These are phyloP conservation scores for Ophiocordyceps robertsii DNA, from an alignment of 2,329 filamentous ascomycete genomes.

Conservation along the genomic window DNA sequence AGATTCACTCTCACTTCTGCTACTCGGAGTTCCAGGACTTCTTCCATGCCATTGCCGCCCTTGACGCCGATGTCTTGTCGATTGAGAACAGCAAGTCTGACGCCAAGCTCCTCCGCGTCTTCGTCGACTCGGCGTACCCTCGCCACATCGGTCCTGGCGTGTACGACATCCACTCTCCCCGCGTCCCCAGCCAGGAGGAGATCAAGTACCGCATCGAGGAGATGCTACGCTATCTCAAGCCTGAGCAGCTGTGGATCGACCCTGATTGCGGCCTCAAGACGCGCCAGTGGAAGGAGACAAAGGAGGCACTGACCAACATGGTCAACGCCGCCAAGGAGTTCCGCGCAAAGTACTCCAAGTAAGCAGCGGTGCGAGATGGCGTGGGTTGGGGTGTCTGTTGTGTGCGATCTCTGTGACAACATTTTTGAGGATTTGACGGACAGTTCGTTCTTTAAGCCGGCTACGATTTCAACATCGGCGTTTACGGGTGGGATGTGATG, in stretches of 20 bases:
- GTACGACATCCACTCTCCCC: conserved; percentile 99
- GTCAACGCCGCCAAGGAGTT: conserved; percentile 95
- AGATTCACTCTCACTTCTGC: conserved; percentile 99
- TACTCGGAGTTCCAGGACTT: conserved; percentile 99
- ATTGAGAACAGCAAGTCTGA: conserved; percentile 99
- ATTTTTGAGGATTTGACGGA: conserved; percentile 4
- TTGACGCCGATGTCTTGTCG: conserved; percentile 94
- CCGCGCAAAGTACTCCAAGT: conserved; percentile 76
- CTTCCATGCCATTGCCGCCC: conserved; percentile 98
- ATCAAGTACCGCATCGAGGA: conserved; percentile 95
- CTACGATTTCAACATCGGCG: conserved; percentile 48
- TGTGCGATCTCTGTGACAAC: neutral
- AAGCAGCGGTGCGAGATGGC: conserved; percentile 12
- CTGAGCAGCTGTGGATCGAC: conserved; percentile 99
- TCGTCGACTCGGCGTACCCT: conserved; percentile 92
- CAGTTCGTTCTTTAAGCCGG: conserved; percentile 23
- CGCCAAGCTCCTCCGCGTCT: conserved; percentile 97
- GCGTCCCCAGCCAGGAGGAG: conserved; percentile 93
- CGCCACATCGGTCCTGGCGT: conserved; percentile 98
- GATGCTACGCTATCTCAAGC: conserved; percentile 96
- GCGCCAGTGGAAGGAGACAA: conserved; percentile 96
- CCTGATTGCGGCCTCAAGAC: conserved; percentile 99
- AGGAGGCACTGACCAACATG: conserved; percentile 91
- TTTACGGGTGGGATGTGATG: conserved; percentile 27
- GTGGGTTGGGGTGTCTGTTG: neutral